Base-by-base conservation (phyloP, 345 rosid species). In the Litchi chinensis region DNA sequence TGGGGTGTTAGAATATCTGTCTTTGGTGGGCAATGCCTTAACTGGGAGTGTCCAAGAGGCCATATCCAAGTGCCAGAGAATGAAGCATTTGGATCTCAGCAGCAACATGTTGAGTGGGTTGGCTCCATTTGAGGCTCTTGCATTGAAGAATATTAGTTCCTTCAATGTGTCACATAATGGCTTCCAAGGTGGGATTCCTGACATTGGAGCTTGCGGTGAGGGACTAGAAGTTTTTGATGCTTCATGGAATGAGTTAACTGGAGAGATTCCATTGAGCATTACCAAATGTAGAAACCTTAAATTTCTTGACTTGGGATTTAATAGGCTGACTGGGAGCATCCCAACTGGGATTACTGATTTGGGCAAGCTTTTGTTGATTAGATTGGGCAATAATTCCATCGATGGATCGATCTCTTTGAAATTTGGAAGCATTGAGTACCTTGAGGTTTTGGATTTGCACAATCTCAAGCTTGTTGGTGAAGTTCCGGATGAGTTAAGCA, bases 361-460 rank as follows among this genome's bases (percentile, higher is more conserved):
- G 84, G 82, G 81, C 84, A 89, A 64, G 76, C 94, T 96, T 81
- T 80, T 83, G 80, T 92, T 86, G 65, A 82, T 96, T 54, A 91
- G 93, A 79, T 80, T 96, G 83, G 97, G 94, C 10, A 83, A 83
- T 79, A 96, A 96, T 81, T 86, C 84, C 41, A 76, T 96, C 24
- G 73, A 81, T 24, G 99, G 98, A 18, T 84, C 84, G 11, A 86
- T 96, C 64, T 95, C 99, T 0, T 57, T 43, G 13, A 92, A 83
- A 44, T 74, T 93, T 73, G 94, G 97, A 78, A 81, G 84, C 73
- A 87, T 96, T 77, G 95, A 89, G 87, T 75, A 70, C 46, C 91
- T 96, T 74, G 84, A 86, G 80, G 88, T 94, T 74, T 77, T 96
- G 90, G 95, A 93, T 86, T 87, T 96, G 89, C 97, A 87, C 71